phyloP scores from a whole-genome alignment of 1,139 yeast species.

The Hemisphaericaspora lyxosophila region DNA sequence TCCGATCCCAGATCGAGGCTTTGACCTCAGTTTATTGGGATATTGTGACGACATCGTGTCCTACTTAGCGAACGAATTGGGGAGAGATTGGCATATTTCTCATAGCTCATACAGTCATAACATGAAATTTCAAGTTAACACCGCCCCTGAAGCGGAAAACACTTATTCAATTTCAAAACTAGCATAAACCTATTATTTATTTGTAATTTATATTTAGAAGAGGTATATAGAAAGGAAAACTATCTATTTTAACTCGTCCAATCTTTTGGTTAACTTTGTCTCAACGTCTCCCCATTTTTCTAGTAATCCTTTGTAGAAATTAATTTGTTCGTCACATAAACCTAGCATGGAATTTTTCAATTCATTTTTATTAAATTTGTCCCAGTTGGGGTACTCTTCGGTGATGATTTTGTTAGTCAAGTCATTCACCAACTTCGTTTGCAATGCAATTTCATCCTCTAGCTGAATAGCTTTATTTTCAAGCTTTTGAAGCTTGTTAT shows the following conservation, averaged over 20 bases:
- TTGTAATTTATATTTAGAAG: conserved; percentile 1
- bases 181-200: not conserved
- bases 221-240: not conserved
- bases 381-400: conserved; percentile 82
- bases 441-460: conserved; percentile 55
- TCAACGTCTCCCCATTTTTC: conserved; percentile 71
- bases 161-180: conserved; percentile 1
- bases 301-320: conserved; percentile 70
- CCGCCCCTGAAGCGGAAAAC: conserved; percentile 9
- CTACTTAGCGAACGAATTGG: conserved; percentile 54
- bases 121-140: conserved; percentile 15
- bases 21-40: conserved; percentile 78
- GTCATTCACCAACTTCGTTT: conserved; percentile 50
- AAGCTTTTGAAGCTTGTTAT: conserved; percentile 34
- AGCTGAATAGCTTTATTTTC: conserved; percentile 34
- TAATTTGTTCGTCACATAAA: conserved; percentile 74
- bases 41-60: conserved; percentile 86
- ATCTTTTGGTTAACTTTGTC: conserved; percentile 37
- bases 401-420: conserved; percentile 71
- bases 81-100: conserved; percentile 57
- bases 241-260: conserved; percentile 30
- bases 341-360: conserved; percentile 67
- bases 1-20: conserved; percentile 73
- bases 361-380: conserved; percentile 74
- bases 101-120: conserved; percentile 37